Conservation (phyloP, 2,329 filamentous ascomycete genomes). For the Neonectria faginata region DNA sequence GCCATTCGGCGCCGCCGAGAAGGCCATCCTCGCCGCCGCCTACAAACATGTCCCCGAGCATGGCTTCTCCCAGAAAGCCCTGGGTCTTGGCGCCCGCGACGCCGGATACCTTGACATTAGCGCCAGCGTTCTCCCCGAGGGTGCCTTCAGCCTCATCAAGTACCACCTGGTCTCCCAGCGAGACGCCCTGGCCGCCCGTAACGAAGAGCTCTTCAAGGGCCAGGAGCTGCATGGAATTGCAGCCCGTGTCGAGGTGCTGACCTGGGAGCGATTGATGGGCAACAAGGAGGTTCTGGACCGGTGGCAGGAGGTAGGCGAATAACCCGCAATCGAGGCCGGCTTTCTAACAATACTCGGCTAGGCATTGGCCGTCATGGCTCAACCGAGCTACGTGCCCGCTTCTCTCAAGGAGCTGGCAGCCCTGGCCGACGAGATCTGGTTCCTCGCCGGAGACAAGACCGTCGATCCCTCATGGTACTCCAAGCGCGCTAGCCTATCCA, state of each 20-base stretch:
- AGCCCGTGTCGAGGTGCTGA: conserved; percentile 75
- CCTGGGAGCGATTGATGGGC: conserved; percentile 80
- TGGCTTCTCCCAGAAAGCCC: conserved; percentile 82
- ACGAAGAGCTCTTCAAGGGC: conserved; percentile 54
- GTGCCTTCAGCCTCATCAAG: conserved; percentile 83
- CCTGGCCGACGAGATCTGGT: conserved; percentile 93
- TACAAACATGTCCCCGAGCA: conserved; percentile 80
- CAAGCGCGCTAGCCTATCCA: conserved; percentile 67
- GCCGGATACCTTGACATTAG: conserved; percentile 89
- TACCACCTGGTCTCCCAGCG: conserved; percentile 80
- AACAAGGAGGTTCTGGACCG: conserved; percentile 79
- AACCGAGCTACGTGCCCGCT: conserved; percentile 79
- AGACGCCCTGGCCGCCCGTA: conserved; percentile 63
- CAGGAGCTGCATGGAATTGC: conserved; percentile 60
- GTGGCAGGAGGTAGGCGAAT: conserved; percentile 82
- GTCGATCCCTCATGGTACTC: conserved; percentile 92
- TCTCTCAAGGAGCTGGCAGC: conserved; percentile 83
- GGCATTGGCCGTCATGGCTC: conserved; percentile 91
- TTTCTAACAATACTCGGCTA: conserved; percentile 51
- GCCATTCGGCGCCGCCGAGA: conserved; percentile 76
- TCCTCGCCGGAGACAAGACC: conserved; percentile 81
- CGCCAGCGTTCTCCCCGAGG: conserved; percentile 82
- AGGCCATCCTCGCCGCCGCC: conserved; percentile 83
- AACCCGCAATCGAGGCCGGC: conserved; percentile 2
- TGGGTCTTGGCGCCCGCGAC: conserved; percentile 83